Evolutionary conservation across 345 rosid genomes (phyloP), one percentile per base, ranked within the genome.

Genomic region (Rhizophora apiculata): DNA sequence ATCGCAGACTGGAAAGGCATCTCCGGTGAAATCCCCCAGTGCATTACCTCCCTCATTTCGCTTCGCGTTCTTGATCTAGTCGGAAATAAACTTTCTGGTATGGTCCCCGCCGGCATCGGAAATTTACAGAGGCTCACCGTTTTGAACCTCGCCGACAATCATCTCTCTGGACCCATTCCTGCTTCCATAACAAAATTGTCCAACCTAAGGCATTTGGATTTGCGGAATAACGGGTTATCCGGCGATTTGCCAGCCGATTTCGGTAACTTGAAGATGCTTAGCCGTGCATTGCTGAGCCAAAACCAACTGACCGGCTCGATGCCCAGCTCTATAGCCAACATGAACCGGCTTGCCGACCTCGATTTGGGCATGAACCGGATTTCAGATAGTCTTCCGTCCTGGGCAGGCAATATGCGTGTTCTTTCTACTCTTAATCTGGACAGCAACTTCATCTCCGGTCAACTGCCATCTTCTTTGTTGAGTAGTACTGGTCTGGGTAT

Each of bases 1-100:
- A 78, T 89, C 36, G 97, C 98, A 16, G 97, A 94, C 80, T 91
- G 96, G 97, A 93, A 87, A 71, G 98, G 84, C 9, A 84, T 94
- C 74, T 65, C 91, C 59, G 95, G 97, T 2, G 78, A 79, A 75
- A 79, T 94, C 30, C 98, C 98, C 0, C 26, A 74, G 0, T 94
- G 98, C 75, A 32, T 91, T 13, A 73, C 77, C 32, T 80, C 96
- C 3, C 68, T 94, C n/a, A 68, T 81, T 2, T 81, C 88, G 27
- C 89, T 94, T 19, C 89, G 93, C 51, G 80, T 91, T 61, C 80
- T 94, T 21, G 98, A 94, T 69, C 88, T 94, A 19, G 77, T 87
- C 39, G 98, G 98, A 0, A 94, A 94, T 65, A 75, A 69, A 60
- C 30, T 94, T 36, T 85, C 93, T 68, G 98, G 97, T 39, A 36